Evolutionary conservation across 768 basidiomycete species (phyloP), one percentile per base, ranked within the genome.

Genomic region (Naganishia kalamii): DNA sequence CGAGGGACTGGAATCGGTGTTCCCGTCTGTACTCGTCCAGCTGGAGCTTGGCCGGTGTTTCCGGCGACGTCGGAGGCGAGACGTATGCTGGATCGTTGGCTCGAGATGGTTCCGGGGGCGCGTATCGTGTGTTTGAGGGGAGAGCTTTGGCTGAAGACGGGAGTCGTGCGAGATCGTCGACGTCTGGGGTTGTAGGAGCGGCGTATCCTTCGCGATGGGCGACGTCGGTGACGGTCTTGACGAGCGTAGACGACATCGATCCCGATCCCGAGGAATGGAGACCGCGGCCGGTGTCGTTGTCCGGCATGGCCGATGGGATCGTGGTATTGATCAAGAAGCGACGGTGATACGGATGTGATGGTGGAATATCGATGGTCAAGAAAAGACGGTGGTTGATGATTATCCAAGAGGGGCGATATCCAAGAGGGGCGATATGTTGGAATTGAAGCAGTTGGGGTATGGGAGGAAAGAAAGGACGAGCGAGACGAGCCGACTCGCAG

Each of bases 181-280:
- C n/a, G n/a, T n/a, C n/a, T n/a, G n/a, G n/a, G n/a, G n/a, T n/a
- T n/a, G n/a, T n/a, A n/a, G n/a, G n/a, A n/a, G n/a, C n/a, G n/a
- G n/a, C n/a, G 48, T 49, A 49, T 49, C 48, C 48, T 49, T 49
- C 48, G 32, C 48, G 48, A 29, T 29, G 51, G n/a, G 51, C 51
- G 30, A 21, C 21, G 29, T 52, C 51, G 5, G 29, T 52, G 10
- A 29, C 35, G 32, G n/a, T 19, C 15, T 4, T 35, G 19, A 32
- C 21, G 11, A 32, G 51, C 13, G n/a, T 52, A n/a, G 21, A 8
- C 19, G 33, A 52, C 6, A 5, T 30, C 27, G 48, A n/a, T n/a
- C n/a, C 48, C 17, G 32, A 52, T 1, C 51, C 51, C 30, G 32
- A 52, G 29, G 51, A 19, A 5, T 32, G 12, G 21, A 35, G 3